phyloP scores from a whole-genome alignment of 1,284 basidiomycete species.

The Pseudozyma thailandica region DNA sequence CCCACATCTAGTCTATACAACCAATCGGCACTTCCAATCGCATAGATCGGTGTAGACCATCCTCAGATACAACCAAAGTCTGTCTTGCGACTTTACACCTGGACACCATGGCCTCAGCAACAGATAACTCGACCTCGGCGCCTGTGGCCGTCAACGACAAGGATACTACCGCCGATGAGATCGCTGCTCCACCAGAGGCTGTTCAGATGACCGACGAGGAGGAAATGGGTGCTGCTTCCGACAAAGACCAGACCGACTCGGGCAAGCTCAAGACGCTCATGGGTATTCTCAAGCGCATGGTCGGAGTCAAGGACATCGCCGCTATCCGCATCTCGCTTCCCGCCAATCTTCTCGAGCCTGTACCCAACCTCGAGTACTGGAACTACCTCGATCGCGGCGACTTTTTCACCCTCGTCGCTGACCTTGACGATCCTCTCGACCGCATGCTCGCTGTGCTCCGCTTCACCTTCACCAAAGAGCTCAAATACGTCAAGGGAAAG shows the following conservation, averaged over 20 bases:
- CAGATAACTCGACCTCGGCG: conserved; percentile 13
- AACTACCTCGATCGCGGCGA: conserved; percentile 93
- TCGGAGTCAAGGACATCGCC: conserved; percentile 66
- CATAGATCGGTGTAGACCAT: background rate
- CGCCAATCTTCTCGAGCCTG: conserved; percentile 64
- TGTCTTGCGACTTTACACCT: background rate
- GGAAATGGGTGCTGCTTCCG: conserved; percentile 56
- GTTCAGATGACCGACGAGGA: conserved; percentile 62
- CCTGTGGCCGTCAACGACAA: conserved; percentile 37
- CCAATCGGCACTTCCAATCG: background rate
- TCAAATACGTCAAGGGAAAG: conserved; percentile 86
- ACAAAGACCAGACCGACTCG: conserved; percentile 60
- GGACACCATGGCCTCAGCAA: conserved; percentile 22
- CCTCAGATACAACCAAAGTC: background rate
- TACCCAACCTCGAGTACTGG: conserved; percentile 68
- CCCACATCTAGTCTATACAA: background rate
- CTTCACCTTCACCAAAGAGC: conserved; percentile 89
- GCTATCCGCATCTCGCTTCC: conserved; percentile 65
- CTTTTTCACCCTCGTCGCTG: conserved; percentile 84
- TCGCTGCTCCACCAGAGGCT: conserved; percentile 53
- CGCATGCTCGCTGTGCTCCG: conserved; percentile 90
- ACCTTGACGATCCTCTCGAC: conserved; percentile 87
- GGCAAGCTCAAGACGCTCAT: conserved; percentile 64
- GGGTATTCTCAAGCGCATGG: conserved; percentile 63
- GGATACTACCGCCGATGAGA: conserved; percentile 52